Base-by-base conservation (phyloP, 345 rosid genomes). In the Hibiscus syriacus region DNA sequence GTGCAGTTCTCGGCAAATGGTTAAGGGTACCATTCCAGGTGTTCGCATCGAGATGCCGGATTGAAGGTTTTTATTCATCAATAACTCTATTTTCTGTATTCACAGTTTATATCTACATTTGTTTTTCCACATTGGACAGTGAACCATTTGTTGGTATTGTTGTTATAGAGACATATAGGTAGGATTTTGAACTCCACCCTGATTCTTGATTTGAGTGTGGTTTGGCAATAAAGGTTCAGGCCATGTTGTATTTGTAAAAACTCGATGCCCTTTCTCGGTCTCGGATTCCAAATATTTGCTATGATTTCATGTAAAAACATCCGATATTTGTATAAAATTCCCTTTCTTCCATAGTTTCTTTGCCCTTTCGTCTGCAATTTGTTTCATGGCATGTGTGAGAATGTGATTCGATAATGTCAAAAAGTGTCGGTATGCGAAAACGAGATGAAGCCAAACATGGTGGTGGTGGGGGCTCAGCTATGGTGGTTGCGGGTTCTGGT, bases 131-230 rank as follows among this genome's bases (percentile, higher is more conserved):
- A 43, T 64, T 29, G 26, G 56, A n/a, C 58, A 67, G 52, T 38
- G 70, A 71, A 57, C 71, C 77, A 36, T 75, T 80, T 71, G 50
- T 54, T 80, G 73, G 53, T 43, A 17, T 43, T 43, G 17, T 5
- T 43, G 49, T 43, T 43, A 43, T 43, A 43, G 49, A 14, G 49
- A 43, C 66, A 58, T 50, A 53, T 75, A 72, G 80, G 62, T 55
- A 73, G 79, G 74, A 72, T n/a, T 14, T 10, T 64, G 38, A 49
- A 53, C 53, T 48, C 73, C 26, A 58, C 65, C 55, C 29, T 14
- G 29, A 72, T 73, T 72, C 76, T 72, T 79, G 74, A 56, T 74
- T 73, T 36, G 82, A 54, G 41, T 76, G 81, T 78, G 74, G 66
- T 77, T 73, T 79, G 72, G 77, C 69, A 41, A 55, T 74, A 61